Base-by-base conservation (phyloP, 495 filamentous ascomycete genomes). In the Cercophora samala region DNA sequence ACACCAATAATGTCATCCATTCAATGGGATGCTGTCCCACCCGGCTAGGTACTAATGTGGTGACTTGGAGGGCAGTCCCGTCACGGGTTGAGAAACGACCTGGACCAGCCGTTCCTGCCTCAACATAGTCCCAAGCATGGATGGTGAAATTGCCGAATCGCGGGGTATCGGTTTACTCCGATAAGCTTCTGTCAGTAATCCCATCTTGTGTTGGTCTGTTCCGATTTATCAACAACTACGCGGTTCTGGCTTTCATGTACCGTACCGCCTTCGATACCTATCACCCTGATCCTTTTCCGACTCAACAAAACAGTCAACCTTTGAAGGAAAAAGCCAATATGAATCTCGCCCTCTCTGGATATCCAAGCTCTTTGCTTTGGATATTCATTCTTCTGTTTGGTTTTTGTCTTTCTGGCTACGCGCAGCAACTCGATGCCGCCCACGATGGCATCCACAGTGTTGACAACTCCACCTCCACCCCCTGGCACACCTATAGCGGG, bases 401-500 rank as follows among this genome's bases (percentile, higher is more conserved):
- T 56, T 21, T 56, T 56, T 56, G n/a, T 56, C 54, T 56, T 23
- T 24, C 54, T 24, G 6, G 19, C 18, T 5, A 56, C 13, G 54
- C 19, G 6, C 19, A 21, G 54, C 22, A 58, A 58, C 19, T 21
- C 13, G 19, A 21, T 11, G 19, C 54, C 54, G 23, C 19, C 21
- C 54, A 22, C n/a, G 23, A 15, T 22, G n/a, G n/a, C n/a, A 18
- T 58, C n/a, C 22, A 23, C 17, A 15, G 23, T 13, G 22, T 17
- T 18, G 5, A 60, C 11, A 18, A 60, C 23, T 17, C 58, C 23
- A 22, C 58, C 23, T 17, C 58, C 23, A 22, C 58, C 56, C 71
- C 13, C 13, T 69, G 26, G 64, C 71, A 60, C 58, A 60, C 58
- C 1, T 26, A 60, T n/a, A 63, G 76, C 42, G 79, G 81, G 42